Evolutionary conservation across 106 monocot species (phyloP).

Genomic region (Allium cepa): DNA sequence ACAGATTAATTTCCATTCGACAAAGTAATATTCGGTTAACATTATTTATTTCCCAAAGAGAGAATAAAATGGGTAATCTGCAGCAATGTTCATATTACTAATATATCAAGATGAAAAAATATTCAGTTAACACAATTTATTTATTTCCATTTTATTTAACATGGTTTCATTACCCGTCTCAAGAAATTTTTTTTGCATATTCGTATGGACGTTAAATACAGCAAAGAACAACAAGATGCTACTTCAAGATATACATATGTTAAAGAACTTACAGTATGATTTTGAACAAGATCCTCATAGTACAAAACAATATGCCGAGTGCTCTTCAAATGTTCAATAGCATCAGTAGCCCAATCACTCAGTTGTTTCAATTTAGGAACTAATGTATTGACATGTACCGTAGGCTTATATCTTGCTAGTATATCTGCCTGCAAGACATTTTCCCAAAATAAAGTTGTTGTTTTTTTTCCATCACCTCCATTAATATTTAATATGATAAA

Average conservation of each 20-base stretch:
- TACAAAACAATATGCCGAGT: slow-evolving; percentile 41
- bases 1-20: too few relatives aligned
- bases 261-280: slow-evolving; percentile 19
- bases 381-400: slow-evolving; percentile 20
- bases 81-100: background rate
- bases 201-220: background rate
- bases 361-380: slow-evolving; percentile 23
- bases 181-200: background rate
- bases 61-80: too few relatives aligned
- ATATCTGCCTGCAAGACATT: slow-evolving; percentile 31
- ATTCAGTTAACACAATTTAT: background rate
- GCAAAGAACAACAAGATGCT: background rate
- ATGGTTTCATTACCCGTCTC: background rate
- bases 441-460: background rate
- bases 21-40: too few relatives aligned
- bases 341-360: slow-evolving; percentile 21
- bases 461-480: background rate
- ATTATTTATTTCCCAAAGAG: too few relatives aligned
- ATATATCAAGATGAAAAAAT: background rate
- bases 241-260: background rate
- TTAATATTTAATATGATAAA: too few relatives aligned
- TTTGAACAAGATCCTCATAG: slow-evolving; percentile 55
- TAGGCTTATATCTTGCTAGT: slow-evolving; percentile 45
- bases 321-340: slow-evolving; percentile 37
- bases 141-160: background rate